Percentiles rank a stretch among this genome's conserved stretches.
These are phyloP conservation scores for Ophiocordyceps camponoti-saundersi DNA, from an alignment of 2,329 filamentous ascomycete species.

Conservation along the genomic window DNA sequence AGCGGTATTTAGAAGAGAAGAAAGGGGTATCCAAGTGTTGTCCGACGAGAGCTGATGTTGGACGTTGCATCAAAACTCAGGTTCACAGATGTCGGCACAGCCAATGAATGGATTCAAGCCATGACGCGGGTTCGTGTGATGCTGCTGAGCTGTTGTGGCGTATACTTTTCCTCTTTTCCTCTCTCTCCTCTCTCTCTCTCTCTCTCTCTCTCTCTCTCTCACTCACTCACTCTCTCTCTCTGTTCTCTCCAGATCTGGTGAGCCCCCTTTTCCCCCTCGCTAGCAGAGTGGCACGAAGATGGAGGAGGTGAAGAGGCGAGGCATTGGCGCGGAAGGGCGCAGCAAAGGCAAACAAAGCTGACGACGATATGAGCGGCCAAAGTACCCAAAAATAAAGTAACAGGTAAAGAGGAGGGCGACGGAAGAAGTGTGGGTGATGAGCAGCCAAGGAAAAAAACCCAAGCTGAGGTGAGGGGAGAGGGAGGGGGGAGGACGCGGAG, in stretches of 20 bases:
- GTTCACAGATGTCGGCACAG: neutral
- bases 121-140: neutral
- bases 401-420: neutral
- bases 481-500: neutral
- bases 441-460: neutral
- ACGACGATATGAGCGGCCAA: neutral
- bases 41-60: no score
- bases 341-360: neutral
- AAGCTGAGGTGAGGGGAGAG: neutral
- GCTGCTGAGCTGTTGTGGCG: neutral
- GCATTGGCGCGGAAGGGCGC: slow-evolving; percentile 1
- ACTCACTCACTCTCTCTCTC: no score
- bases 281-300: neutral
- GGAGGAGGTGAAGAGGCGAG: neutral
- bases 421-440: neutral
- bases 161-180: neutral
- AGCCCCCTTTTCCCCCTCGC: neutral
- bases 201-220: neutral
- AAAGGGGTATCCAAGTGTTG: no score
- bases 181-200: no score
- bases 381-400: neutral
- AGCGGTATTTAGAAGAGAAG: no score
- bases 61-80: no score
- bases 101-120: neutral
- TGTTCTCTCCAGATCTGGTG: no score